Evolutionary conservation across 2,329 filamentous ascomycete species (phyloP), one percentile per base, ranked within the genome.

Genomic region (Cercospora brassicicola): DNA sequence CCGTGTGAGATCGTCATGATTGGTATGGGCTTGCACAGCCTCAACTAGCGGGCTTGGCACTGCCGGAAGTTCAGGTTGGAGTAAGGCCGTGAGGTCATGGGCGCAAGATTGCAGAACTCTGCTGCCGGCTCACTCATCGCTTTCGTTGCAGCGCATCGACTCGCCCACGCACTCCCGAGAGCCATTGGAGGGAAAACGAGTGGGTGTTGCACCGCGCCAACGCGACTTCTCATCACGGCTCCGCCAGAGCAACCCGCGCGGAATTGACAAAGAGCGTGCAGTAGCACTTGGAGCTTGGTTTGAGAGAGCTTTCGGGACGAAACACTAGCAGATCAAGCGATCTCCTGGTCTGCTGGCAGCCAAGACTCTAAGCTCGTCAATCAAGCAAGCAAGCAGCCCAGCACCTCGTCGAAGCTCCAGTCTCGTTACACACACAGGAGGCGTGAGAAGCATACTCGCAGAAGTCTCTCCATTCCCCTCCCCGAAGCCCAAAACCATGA

Each of bases 401-500:
- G 18, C 45, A 51, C 45, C 23, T 23, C n/a, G 10, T 51, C 45
- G 45, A 51, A 51, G 45, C 45, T 51, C 45, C 9, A 10, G 45
- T 51, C 15, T 56, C 23, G 28, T 56, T 30, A 30, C 51, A 56
- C 11, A 56, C 23, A 56, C 23, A 39, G 36, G 20, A 61, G 59
- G 8, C 18, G 30, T 18, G 13, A 59, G 30, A 33, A 11, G 15
- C 48, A 11, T 23, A 23, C 23, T 23, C 23, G 23, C 23, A 23
- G 23, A 23, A 3, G 23, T 20, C 51, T 30, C 23, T 28, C 8
- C 23, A n/a, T 56, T 23, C 51, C 13, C 51, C 28, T 30, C 23
- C 20, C n/a, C 57, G 30, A 45, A 8, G n/a, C 33, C 48, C 48
- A 23, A 20, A 59, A 36, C 45, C 65, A 67, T 67, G 65, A 65